Evolutionary conservation across 2,329 filamentous ascomycete genomes (phyloP).

Genomic region (Fusarium begoniae): DNA sequence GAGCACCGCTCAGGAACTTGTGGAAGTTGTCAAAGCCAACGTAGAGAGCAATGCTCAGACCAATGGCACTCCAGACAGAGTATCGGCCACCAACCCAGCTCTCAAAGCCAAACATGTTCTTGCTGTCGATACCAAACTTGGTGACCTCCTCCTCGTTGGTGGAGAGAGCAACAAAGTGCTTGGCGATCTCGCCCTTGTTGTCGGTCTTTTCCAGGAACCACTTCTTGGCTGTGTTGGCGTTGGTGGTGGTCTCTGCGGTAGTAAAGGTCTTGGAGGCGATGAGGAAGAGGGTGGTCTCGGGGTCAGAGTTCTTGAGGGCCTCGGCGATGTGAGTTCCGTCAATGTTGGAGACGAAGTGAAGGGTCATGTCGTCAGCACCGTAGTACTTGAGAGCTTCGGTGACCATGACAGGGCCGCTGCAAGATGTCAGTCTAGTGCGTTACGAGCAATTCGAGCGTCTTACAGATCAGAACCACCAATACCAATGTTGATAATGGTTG

Average conservation of each 20-base stretch:
- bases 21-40: conserved; percentile 98
- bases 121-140: conserved; percentile 98
- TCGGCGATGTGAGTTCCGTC: conserved; percentile 98
- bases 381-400: conserved; percentile 97
- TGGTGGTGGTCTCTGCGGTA: conserved; percentile 95
- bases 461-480: conserved; percentile 96
- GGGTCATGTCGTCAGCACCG: conserved; percentile 82
- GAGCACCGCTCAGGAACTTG: conserved; percentile 91
- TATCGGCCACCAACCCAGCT: conserved; percentile 99
- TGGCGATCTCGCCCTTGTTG: conserved; percentile 87
- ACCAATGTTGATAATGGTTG: conserved; percentile 95
- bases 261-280: conserved; percentile 99
- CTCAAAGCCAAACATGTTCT: conserved; percentile 99
- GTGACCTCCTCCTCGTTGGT: conserved; percentile 95
- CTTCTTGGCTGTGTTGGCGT: conserved; percentile 94
- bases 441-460: not conserved
- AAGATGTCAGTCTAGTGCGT: conserved; percentile 11
- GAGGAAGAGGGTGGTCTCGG: conserved; percentile 98
- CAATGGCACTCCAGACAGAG: conserved; percentile 99
- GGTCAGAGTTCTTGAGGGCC: conserved; percentile 86
- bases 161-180: conserved; percentile 98
- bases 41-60: conserved; percentile 91
- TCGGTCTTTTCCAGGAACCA: conserved; percentile 91
- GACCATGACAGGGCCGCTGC: conserved; percentile 96
- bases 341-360: conserved; percentile 99